phyloP scores from a whole-genome alignment of 2,329 filamentous ascomycete genomes.

The Aspergillus carbonarius region DNA sequence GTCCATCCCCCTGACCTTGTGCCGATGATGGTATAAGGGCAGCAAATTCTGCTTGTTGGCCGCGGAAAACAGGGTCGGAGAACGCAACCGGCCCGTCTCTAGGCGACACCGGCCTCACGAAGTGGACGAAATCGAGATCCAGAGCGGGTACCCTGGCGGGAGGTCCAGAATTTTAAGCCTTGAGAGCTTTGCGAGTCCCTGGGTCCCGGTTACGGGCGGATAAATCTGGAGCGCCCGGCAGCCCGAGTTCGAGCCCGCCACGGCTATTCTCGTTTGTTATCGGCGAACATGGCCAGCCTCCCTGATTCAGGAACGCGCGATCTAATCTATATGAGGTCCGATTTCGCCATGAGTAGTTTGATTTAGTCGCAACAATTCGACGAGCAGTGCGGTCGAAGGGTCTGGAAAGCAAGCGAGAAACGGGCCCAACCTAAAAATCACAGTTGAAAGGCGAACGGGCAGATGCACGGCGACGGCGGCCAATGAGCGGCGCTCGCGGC shows the following conservation, averaged over 20 bases:
- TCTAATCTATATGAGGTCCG: too few species aligned
- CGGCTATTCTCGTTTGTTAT: neutral
- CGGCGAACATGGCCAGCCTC: too few species aligned
- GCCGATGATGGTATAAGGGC: neutral
- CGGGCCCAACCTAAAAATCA: neutral
- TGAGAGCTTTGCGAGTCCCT: neutral
- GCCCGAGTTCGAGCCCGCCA: neutral
- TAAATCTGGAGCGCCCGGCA: neutral
- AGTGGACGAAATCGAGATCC: neutral
- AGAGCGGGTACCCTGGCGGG: neutral
- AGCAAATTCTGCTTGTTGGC: constrained; percentile 1
- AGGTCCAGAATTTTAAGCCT: neutral
- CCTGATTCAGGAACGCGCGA: too few species aligned
- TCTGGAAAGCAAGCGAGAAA: neutral
- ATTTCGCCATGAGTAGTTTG: too few species aligned
- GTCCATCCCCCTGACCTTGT: neutral
- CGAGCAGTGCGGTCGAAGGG: too few species aligned
- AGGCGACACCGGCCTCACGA: neutral
- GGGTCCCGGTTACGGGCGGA: constrained; percentile 1
- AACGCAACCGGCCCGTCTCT: neutral
- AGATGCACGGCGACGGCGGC: neutral
- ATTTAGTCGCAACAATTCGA: too few species aligned
- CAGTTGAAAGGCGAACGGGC: neutral
- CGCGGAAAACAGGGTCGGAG: neutral
- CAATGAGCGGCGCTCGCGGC: neutral